Percentiles rank a stretch among this genome's conserved stretches.
Conservation (phyloP, 2,329 filamentous ascomycete species). For the Eutypa lata region DNA sequence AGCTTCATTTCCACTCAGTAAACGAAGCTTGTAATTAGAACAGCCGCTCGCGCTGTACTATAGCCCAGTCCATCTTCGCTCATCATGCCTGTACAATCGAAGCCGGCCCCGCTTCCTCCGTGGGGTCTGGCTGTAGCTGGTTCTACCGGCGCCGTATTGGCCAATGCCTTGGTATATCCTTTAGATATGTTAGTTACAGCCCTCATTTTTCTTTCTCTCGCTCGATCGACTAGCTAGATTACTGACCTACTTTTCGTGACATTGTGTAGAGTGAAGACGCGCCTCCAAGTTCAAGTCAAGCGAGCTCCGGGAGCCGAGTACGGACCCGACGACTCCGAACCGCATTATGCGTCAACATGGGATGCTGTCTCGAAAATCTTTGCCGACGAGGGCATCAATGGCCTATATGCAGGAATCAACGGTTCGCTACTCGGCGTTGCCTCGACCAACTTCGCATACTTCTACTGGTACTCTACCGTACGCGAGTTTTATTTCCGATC, state of each 20-base stretch:
- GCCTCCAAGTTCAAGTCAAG: conserved; percentile 91
- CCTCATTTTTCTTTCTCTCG: conserved; percentile 2
- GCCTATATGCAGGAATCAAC: conserved; percentile 85
- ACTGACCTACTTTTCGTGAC: conserved; percentile 10
- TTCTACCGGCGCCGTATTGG: conserved; percentile 87
- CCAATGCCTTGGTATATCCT: conserved; percentile 93
- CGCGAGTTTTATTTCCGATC: conserved; percentile 73
- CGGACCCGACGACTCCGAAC: conserved; percentile 45
- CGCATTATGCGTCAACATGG: conserved; percentile 82
- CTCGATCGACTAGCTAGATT: conserved; percentile 1
- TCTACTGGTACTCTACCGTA: conserved; percentile 96
- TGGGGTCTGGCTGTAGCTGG: conserved; percentile 94
- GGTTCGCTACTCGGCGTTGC: conserved; percentile 88
- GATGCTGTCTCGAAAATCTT: conserved; percentile 86
- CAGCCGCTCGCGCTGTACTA: neutral
- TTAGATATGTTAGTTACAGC: conserved; percentile 79
- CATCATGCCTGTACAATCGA: conserved; percentile 56
- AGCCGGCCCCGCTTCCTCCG: conserved; percentile 71
- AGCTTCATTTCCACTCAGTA: neutral
- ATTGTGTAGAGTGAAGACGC: conserved; percentile 82
- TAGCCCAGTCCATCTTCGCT: conserved; percentile 6
- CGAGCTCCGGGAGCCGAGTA: conserved; percentile 42
- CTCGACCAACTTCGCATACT: conserved; percentile 98
- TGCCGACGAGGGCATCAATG: conserved; percentile 72
- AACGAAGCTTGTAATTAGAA: neutral